phyloP scores from a whole-genome alignment of 2,329 filamentous ascomycete species.

The Fusarium albidum region DNA sequence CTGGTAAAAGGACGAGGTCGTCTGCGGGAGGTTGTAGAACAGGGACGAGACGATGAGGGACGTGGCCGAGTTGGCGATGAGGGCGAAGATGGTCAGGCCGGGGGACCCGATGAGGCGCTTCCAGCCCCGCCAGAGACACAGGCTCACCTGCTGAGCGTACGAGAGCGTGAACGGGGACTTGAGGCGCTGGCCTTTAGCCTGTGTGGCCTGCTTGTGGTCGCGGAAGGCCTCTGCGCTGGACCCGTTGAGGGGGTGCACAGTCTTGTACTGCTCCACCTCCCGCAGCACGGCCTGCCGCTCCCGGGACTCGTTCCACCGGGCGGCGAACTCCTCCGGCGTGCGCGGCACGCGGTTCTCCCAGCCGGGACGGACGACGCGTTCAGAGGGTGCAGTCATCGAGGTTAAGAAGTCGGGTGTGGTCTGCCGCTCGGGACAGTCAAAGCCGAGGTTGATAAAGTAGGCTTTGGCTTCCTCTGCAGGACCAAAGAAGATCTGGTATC shows the following conservation, averaged over 20 bases:
- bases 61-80: conserved; percentile 14
- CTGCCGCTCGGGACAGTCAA: conserved; percentile 67
- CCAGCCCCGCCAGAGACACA: conserved; percentile 52
- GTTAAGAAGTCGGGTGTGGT: conserved; percentile 74
- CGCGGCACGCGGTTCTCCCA: conserved; percentile 46
- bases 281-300: conserved; percentile 25
- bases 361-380: conserved; percentile 45
- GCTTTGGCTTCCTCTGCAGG: conserved; percentile 61
- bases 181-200: conserved; percentile 49
- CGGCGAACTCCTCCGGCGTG: conserved; percentile 50
- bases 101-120: conserved; percentile 48
- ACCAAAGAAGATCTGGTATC: conserved; percentile 73
- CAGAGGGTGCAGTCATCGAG: conserved; percentile 53
- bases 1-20: conserved; percentile 21
- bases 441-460: conserved; percentile 70
- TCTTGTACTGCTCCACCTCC: conserved; percentile 46
- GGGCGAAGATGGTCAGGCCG: conserved; percentile 18
- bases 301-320: conserved; percentile 43
- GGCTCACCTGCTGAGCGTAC: conserved; percentile 54
- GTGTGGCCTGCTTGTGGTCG: conserved; percentile 35
- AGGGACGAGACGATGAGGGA: conserved; percentile 28
- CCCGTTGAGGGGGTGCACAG: conserved; percentile 37
- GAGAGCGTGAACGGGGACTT: conserved; percentile 59
- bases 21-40: conserved; percentile 31
- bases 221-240: conserved; percentile 37